phyloP scores from a whole-genome alignment of 768 basidiomycete species.

The Xanthoconium stramineum region DNA sequence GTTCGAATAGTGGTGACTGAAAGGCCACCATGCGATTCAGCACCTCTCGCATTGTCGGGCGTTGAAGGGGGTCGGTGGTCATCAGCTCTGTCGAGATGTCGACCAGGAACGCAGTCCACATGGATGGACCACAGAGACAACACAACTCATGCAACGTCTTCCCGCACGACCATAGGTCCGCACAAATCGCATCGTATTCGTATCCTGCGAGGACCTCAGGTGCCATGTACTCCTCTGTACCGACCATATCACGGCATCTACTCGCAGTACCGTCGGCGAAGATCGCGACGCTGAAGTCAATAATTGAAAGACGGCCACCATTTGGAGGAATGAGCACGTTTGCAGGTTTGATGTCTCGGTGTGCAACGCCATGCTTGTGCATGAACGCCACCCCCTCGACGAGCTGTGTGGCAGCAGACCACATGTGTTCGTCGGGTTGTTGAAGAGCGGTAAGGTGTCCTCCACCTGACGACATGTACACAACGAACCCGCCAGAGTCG shows the following conservation, averaged over 20 bases:
- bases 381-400: not conserved
- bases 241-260: not conserved
- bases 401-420: not conserved
- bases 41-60: not conserved
- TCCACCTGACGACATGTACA: not conserved
- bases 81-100: not conserved
- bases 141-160: not conserved
- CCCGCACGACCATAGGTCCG: not conserved
- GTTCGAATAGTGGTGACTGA: too few species aligned
- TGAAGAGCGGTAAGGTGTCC: not conserved
- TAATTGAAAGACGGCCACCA: not conserved
- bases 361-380: not conserved
- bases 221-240: not conserved
- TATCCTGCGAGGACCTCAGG: not conserved
- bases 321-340: not conserved
- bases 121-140: not conserved
- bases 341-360: not conserved
- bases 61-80: not conserved
- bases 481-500: not conserved
- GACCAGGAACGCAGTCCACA: not conserved
- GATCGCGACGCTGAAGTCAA: not conserved
- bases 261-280: not conserved
- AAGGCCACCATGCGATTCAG: not conserved
- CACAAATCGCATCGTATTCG: not conserved
- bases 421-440: not conserved